These are phyloP conservation scores for Zoysia japonica DNA, from an alignment of 176 grass and related monocot species.

Conservation along the genomic window DNA sequence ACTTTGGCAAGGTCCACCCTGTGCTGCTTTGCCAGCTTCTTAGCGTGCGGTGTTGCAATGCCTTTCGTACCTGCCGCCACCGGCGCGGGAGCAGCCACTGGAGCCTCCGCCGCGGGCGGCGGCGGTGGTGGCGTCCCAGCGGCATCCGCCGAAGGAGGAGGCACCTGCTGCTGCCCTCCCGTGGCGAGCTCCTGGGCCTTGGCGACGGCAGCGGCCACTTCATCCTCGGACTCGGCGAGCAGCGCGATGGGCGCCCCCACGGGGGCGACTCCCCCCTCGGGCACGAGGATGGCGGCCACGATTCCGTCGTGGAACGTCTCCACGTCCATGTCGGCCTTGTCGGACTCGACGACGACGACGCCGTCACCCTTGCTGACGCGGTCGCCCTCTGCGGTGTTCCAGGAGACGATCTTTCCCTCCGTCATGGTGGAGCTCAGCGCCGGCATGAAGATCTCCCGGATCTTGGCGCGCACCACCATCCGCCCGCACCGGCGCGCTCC, in stretches of 20 bases:
- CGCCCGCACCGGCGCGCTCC: slow-evolving; percentile 28
- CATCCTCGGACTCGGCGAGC: slow-evolving; percentile 91
- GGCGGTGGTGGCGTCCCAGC: slow-evolving; percentile 8
- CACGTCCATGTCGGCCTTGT: slow-evolving; percentile 99
- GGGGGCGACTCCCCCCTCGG: slow-evolving; percentile 68
- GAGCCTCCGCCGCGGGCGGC: slow-evolving; percentile 9
- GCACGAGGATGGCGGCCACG: slow-evolving; percentile 79
- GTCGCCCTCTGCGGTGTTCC: slow-evolving; percentile 76
- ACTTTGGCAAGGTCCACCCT: slow-evolving; percentile 80
- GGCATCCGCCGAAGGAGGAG: slow-evolving; percentile 17
- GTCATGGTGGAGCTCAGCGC: slow-evolving; percentile 98
- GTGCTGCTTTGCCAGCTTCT: slow-evolving; percentile 94
- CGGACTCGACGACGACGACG: slow-evolving; percentile 94
- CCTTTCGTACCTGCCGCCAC: slow-evolving; percentile 56
- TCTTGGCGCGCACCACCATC: slow-evolving; percentile 79
- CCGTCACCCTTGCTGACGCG: slow-evolving; percentile 84
- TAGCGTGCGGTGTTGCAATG: slow-evolving; percentile 78
- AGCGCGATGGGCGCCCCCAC: slow-evolving; percentile 93
- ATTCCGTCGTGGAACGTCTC: slow-evolving; percentile 98
- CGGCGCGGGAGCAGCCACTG: slow-evolving; percentile 32
- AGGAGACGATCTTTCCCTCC: slow-evolving; percentile 96
- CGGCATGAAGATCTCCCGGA: slow-evolving; percentile 99
- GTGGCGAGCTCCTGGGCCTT: slow-evolving; percentile 63
- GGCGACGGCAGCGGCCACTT: slow-evolving; percentile 61
- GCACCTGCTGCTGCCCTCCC: slow-evolving; percentile 49